These are phyloP conservation scores for Lactarius pseudohatsudake DNA, from an alignment of 768 basidiomycete species.

Conservation along the genomic window DNA sequence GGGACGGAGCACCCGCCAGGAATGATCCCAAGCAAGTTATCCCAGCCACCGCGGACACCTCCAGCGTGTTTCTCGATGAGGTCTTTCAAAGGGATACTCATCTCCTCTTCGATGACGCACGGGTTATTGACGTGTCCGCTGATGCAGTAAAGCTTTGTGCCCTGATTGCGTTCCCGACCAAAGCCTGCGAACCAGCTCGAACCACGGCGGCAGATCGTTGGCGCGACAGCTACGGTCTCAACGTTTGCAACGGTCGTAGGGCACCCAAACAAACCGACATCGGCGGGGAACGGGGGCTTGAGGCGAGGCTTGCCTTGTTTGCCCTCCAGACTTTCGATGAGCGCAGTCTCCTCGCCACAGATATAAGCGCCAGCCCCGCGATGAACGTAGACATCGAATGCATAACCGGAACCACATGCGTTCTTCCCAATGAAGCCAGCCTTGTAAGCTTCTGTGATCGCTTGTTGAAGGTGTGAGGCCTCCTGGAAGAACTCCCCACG, in stretches of 20 bases:
- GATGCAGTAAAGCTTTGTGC: conserved; percentile 97
- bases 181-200: conserved; percentile 89
- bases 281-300: conserved; percentile 98
- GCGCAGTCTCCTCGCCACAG: conserved; percentile 96
- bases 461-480: conserved; percentile 90
- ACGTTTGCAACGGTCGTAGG: conserved; percentile 98
- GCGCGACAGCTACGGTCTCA: conserved; percentile 96
- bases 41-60: conserved; percentile 92
- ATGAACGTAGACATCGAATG: conserved; percentile 98
- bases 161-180: conserved; percentile 88
- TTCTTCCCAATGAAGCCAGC: conserved; percentile 86
- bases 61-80: conserved; percentile 97
- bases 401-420: conserved; percentile 88
- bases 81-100: conserved; percentile 95
- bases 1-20: conserved; percentile 96
- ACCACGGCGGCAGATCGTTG: conserved; percentile 92
- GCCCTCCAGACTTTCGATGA: conserved; percentile 96
- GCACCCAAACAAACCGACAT: conserved; percentile 96
- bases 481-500: conserved; percentile 98
- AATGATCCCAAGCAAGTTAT: conserved; percentile 94
- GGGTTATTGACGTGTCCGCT: conserved; percentile 98
- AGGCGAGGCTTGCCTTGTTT: conserved; percentile 98
- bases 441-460: conserved; percentile 92
- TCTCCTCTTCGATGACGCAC: conserved; percentile 97
- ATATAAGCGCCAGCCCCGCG: conserved; percentile 98